A percentile compares a stretch with the other conserved stretches of the same genome.
phyloP scores from a whole-genome alignment of 805 yeast species.

The Metschnikowia similis region DNA sequence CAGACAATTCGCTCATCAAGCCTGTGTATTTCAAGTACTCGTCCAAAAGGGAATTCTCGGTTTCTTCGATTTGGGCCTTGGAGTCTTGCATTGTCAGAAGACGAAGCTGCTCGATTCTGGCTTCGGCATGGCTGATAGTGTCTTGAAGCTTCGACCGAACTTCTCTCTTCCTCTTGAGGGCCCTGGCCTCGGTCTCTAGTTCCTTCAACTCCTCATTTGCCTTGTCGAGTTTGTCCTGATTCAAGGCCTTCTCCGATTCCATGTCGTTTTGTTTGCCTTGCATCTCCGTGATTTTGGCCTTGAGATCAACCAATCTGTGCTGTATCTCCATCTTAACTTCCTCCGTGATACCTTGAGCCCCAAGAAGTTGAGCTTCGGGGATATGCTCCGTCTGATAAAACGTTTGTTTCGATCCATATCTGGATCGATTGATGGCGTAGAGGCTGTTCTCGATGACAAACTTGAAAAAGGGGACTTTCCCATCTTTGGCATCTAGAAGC shows the following conservation, averaged over 20 bases:
- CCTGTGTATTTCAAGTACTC: conserved; percentile 17
- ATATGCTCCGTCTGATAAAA: conserved; percentile 39
- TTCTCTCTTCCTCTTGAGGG: conserved; percentile 23
- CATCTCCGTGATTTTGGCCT: conserved; percentile 12
- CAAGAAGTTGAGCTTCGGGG: conserved; percentile 26
- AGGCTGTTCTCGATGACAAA: conserved; percentile 58
- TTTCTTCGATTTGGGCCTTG: conserved; percentile 32
- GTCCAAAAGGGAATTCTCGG: conserved; percentile 24
- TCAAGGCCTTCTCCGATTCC: conserved; percentile 5
- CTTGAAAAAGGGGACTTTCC: conserved; percentile 46
- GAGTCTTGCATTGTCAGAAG: conserved; percentile 35
- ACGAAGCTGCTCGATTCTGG: conserved; percentile 11
- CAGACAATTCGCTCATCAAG: conserved; percentile 21
- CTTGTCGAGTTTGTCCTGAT: conserved; percentile 4
- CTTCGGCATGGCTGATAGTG: conserved; percentile 16
- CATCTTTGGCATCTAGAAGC: conserved; percentile 28
- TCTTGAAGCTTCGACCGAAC: conserved; percentile 25
- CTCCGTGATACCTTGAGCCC: conserved; percentile 29
- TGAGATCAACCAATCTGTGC: conserved; percentile 14
- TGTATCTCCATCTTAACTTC: conserved; percentile 18
- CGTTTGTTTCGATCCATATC: conserved; percentile 58
- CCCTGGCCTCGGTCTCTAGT: conserved; percentile 20
- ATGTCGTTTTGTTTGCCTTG: conserved; percentile 6
- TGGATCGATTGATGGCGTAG: conserved; percentile 51
- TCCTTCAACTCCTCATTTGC: conserved; percentile 9